Conservation (phyloP, 2,329 filamentous ascomycete genomes). For the Domatiomyces catenatus region DNA sequence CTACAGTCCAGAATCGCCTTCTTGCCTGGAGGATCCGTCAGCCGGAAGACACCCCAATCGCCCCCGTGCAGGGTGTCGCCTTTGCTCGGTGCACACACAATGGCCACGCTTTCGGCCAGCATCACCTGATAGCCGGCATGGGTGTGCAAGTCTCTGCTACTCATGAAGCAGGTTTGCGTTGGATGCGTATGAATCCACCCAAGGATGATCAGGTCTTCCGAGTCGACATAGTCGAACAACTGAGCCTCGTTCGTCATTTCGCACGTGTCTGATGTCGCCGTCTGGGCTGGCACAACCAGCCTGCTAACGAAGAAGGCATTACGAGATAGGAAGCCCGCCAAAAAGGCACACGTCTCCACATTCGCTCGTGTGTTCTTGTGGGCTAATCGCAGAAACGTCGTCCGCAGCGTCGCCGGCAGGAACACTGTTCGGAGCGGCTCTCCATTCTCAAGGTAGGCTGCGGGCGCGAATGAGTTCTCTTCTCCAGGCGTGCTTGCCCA, state of each 20-base stretch:
- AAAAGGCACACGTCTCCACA: constrained; percentile 86
- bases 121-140: constrained; percentile 90
- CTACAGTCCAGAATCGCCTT: constrained; percentile 68
- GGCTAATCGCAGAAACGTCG: constrained; percentile 59
- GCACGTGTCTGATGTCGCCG: constrained; percentile 79
- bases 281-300: constrained; percentile 81
- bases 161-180: constrained; percentile 95
- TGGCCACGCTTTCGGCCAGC: constrained; percentile 90
- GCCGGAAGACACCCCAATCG: constrained; percentile 78
- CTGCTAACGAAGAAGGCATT: constrained; percentile 86
- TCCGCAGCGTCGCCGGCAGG: constrained; percentile 59
- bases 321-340: constrained; percentile 78
- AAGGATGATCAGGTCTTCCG: constrained; percentile 58
- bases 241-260: constrained; percentile 77
- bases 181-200: constrained; percentile 99
- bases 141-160: constrained; percentile 81
- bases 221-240: constrained; percentile 78
- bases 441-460: constrained; percentile 80
- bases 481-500: constrained; percentile 18
- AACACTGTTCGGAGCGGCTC: constrained; percentile 76
- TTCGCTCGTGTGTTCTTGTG: constrained; percentile 62
- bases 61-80: constrained; percentile 16
- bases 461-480: constrained; percentile 66
- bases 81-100: constrained; percentile 81
- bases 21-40: constrained; percentile 85